phyloP scores from a whole-genome alignment of 345 rosid genomes.

The Bruguiera gymnorhiza region DNA sequence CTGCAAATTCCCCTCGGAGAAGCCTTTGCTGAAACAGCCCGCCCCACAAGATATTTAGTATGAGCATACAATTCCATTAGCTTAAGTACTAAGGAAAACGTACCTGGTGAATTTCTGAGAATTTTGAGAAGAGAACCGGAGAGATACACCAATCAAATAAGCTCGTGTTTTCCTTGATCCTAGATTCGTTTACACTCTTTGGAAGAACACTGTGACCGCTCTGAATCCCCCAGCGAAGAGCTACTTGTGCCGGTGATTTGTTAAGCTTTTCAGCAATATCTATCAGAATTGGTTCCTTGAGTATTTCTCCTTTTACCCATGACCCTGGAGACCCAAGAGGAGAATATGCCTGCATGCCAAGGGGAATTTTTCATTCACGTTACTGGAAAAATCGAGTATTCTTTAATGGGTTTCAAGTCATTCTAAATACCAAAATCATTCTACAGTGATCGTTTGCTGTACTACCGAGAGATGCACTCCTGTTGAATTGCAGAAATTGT shows the following conservation, averaged over 20 bases:
- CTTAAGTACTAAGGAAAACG: not conserved
- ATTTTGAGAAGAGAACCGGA: conserved; percentile 37
- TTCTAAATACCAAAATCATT: not conserved
- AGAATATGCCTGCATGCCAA: conserved; percentile 42
- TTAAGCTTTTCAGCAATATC: conserved; percentile 42
- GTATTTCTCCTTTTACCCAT: conserved; percentile 53
- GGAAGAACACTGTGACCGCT: conserved; percentile 56
- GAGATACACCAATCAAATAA: conserved; percentile 56
- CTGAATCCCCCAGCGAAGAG: conserved; percentile 61
- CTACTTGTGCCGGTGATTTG: conserved; percentile 57
- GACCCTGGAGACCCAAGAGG: conserved; percentile 61
- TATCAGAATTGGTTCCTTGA: conserved; percentile 42
- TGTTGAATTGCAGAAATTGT: conserved; percentile 46
- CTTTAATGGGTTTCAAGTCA: not conserved
- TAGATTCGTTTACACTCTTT: conserved; percentile 47
- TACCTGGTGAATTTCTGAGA: conserved; percentile 49
- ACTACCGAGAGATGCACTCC: conserved; percentile 52
- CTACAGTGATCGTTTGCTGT: not conserved
- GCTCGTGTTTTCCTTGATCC: conserved; percentile 45
- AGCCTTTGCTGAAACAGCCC: conserved; percentile 44
- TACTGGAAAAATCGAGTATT: not conserved
- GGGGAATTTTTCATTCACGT: not conserved
- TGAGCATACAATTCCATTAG: not conserved
- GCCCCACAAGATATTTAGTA: not conserved
- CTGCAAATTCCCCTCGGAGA: conserved; percentile 48